Conservation (phyloP, 208 protist species). For the Novymonas esmeraldas region DNA sequence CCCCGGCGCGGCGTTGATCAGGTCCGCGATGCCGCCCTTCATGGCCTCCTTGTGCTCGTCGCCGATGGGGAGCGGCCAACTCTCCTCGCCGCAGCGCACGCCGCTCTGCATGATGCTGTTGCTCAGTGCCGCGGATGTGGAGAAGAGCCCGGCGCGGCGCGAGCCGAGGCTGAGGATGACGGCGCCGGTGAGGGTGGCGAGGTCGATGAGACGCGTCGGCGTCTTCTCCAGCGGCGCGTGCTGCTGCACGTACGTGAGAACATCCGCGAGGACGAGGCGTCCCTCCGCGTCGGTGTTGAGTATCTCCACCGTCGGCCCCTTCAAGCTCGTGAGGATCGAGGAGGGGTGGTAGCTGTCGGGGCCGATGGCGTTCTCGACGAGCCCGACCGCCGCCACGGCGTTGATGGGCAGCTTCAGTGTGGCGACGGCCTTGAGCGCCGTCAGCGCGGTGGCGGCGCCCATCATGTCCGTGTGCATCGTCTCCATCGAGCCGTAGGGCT, state of each 20-base stretch:
- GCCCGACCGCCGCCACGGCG: constrained; percentile 72
- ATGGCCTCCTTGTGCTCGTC: constrained; percentile 75
- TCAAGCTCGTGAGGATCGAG: constrained; percentile 80
- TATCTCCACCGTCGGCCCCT: constrained; percentile 86
- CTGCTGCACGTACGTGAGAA: constrained; percentile 85
- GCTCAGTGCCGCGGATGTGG: constrained; percentile 40
- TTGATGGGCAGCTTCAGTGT: constrained; percentile 73
- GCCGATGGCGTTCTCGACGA: constrained; percentile 91
- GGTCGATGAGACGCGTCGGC: constrained; percentile 76
- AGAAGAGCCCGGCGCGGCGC: constrained; percentile 79
- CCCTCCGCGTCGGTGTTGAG: constrained; percentile 94
- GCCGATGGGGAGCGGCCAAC: constrained; percentile 90
- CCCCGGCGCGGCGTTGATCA: constrained; percentile 58
- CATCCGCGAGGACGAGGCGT: constrained; percentile 90
- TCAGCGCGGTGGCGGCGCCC: constrained; percentile 85
- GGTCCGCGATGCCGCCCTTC: constrained; percentile 72
- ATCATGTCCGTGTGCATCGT: constrained; percentile 95
- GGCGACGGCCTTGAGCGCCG: constrained; percentile 72
- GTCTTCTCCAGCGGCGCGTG: constrained; percentile 64
- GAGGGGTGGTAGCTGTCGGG: constrained; percentile 80
- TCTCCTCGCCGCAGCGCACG: constrained; percentile 61
- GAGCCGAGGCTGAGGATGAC: constrained; percentile 78
- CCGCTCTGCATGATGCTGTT: constrained; percentile 60
- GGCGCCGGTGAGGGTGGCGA: constrained; percentile 93
- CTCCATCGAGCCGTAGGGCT: constrained; percentile 90